These are phyloP conservation scores for Fusarium nelsonii DNA, from an alignment of 2,329 filamentous ascomycete species.

Conservation along the genomic window DNA sequence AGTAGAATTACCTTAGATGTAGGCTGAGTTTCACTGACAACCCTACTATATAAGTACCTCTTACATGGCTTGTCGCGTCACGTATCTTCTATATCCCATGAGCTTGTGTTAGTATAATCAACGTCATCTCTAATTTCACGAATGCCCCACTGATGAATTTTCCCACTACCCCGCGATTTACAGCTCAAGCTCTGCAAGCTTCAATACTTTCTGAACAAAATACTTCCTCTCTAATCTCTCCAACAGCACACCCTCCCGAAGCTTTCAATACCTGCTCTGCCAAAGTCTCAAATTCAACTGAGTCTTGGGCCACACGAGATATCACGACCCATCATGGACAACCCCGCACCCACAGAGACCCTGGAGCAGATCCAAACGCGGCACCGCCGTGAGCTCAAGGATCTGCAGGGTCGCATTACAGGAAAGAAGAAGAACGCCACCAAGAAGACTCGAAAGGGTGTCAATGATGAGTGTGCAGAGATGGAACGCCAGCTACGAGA, in stretches of 20 bases:
- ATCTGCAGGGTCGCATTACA: conserved; percentile 86
- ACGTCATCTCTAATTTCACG: conserved; percentile 16
- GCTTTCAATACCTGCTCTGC: not conserved
- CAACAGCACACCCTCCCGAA: not conserved
- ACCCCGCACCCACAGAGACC: conserved; percentile 54
- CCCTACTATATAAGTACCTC: not conserved
- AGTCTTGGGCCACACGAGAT: not conserved
- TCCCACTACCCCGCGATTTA: conserved; percentile 34
- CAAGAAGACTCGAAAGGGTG: conserved; percentile 83
- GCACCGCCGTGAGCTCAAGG: conserved; percentile 89
- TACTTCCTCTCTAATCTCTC: not conserved
- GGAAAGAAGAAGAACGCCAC: conserved; percentile 97
- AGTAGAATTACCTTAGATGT: not conserved
- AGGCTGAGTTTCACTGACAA: not conserved
- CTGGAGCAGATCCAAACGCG: conserved; percentile 83
- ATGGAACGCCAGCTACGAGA: conserved; percentile 76
- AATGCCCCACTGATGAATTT: conserved; percentile 32
- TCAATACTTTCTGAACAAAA: not conserved
- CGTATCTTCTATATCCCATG: not conserved
- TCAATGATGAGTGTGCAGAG: conserved; percentile 80
- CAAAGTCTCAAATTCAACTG: not conserved
- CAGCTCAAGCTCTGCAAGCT: conserved; percentile 8
- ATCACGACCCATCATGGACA: conserved; percentile 45
- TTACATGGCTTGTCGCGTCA: not conserved
- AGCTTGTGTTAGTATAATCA: not conserved